Base-by-base conservation (phyloP, 2,329 filamentous ascomycete genomes). In the Stagonosporopsis cucurbitacearum region DNA sequence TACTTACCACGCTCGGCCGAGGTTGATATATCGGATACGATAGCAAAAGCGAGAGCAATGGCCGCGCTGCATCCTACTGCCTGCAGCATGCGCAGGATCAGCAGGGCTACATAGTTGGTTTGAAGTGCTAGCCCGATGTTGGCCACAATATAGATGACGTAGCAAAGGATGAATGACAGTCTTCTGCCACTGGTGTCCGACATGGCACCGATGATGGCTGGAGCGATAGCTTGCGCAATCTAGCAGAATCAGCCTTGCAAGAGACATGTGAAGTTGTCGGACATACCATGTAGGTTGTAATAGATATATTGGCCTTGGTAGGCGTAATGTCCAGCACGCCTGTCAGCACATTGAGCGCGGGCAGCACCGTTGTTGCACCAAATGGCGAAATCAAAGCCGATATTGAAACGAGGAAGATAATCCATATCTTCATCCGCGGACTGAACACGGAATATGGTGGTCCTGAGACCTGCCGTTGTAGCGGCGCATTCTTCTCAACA, bases 1-100 rank as follows among this genome's bases (percentile, higher is more conserved):
- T 90, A 93, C 59, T 82, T 84, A 1, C 90, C 91, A 62, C 91
- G 80, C 70, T 94, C 88, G 0, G 86, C 82, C 41, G 84, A 86
- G 0, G 88, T 86, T 0, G 87, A 81, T 3, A 93, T 81, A 64
- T 95, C 91, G 0, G 88, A 87, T 8, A 93, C 84, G 2, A 92
- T 86, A 1, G 87, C 90, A 60, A 84, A 88, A 0, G 84, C 85
- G 1, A 95, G 78, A 0, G 90, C 62, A 25, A 79, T 78, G 2
- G 75, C 75, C 9, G 75, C 74, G 25, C 75, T 76, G 30, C 73
- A 73, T 0, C 78, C 78, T 46, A 71, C 61, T 54, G 76, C 73
- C 58, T 80, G 74, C 4, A 77, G 42, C 54, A 71, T 68, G 6
- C 74, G 69, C 7, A 77, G 58, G 8, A 77, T 54, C 6, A 77